Conservation (phyloP, 164 flowering plant species). For the Sedum album region DNA sequence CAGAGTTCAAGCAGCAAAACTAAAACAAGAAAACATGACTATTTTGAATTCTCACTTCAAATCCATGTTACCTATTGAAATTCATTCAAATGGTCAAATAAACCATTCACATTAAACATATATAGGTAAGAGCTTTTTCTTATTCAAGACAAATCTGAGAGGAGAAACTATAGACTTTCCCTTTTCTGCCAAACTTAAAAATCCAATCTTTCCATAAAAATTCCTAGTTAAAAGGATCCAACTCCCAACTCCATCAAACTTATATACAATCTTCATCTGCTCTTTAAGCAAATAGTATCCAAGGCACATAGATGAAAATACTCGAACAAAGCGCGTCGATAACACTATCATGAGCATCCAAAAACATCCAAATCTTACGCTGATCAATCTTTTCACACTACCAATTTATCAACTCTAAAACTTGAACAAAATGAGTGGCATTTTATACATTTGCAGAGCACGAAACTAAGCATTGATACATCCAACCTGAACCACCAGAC, state of each 20-base stretch:
- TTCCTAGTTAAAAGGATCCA: no score
- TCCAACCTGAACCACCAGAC: not conserved
- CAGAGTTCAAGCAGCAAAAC: not conserved
- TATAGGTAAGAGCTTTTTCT: not conserved
- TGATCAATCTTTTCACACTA: no score
- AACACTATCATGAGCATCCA: no score
- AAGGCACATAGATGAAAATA: not conserved
- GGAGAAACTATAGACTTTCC: not conserved
- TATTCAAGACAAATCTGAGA: not conserved
- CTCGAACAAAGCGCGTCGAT: no score
- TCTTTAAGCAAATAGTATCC: not conserved
- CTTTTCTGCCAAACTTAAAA: no score
- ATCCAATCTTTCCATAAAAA: no score
- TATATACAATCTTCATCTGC: not conserved
- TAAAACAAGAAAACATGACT: not conserved
- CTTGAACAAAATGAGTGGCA: not conserved
- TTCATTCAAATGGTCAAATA: not conserved
- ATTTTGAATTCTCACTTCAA: not conserved
- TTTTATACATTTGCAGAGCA: not conserved
- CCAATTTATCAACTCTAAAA: not conserved
- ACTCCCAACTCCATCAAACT: no score
- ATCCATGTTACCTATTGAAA: not conserved
- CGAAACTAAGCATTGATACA: not conserved
- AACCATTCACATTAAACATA: not conserved
- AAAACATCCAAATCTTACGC: no score